Evolutionary conservation across 805 yeast genomes (phyloP), one percentile per base, ranked within the genome.

Genomic region (Candida arabinofermentans): DNA sequence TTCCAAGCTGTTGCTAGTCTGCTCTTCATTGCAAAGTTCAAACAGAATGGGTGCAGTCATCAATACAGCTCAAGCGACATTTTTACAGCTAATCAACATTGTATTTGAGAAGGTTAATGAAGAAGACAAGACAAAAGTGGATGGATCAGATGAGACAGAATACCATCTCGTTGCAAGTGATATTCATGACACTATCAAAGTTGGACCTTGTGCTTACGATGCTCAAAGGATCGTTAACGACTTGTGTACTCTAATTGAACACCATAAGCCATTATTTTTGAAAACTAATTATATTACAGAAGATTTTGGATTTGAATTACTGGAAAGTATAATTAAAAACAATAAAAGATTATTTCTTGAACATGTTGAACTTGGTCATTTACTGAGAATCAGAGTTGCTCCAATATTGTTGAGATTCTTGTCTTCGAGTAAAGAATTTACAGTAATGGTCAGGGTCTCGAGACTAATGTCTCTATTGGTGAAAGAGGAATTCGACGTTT

Each of bases 61-160:
- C 12, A 90, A 89, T 54, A 86, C 98, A 0, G 96, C 98, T 0
- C 81, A 87, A 37, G 99, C 98, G 2, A 88, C 98, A 3, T 72
- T 89, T 35, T 95, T 89, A 48, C 98, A 93, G 59, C 65, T 93
- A 33, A 73, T 89, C 34, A 78, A 84, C 27, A 77, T 84, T 24
- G 75, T 89, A 0, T 91, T 84, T 60, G 98, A 91, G 42, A 72
- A 78, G 55, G 72, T 79, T 36, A 49, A 58, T 14, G 67, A 63
- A 4, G 77, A 74, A 33, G 74, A 68, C 42, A 53, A 58, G 16
- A 43, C 30, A 2, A 42, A 44, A 2, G 52, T 54, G 4, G 57
- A 51, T 3, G 58, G 46, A 9, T 48, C 49, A 9, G 47, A 55
- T 13, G 50, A 50, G 2, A 50, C 50, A 13, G 46, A 40, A 5